Base-by-base conservation (phyloP, 495 filamentous ascomycete genomes). In the Lophiotrema nucula region DNA sequence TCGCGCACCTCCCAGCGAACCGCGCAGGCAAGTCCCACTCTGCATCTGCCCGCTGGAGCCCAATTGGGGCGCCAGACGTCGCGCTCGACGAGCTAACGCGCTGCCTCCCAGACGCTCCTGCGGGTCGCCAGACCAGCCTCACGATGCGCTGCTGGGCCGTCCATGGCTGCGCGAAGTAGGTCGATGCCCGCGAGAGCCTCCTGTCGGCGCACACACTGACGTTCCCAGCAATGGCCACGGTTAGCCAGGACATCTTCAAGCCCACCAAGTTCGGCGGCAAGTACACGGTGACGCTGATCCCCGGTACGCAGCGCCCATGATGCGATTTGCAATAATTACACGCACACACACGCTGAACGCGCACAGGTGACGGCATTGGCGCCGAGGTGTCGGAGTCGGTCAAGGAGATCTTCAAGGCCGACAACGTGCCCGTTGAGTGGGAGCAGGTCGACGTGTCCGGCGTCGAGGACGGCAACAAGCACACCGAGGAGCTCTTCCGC, bases 221-320 rank as follows among this genome's bases (percentile, higher is more conserved):
- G 44, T 45, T 24, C 59, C 59, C 51, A 72, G 70, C 67, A 27
- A 68, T 71, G 67, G 90, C 91, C 60, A 92, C 85, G 37, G 77
- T 95, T 53, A 83, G 88, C 74, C 82, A 85, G 63, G 91, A 96
- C 70, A 88, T 95, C 71, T 95, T 96, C 83, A 93, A 95, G 81
- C 93, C 93, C 53, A 96, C 93, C 69, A 98, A 97, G 77, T 97
- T 92, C 77, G 93, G 93, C 66, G 91, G 93, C 73, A 98, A 97
- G 79, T 97, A 97, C 83, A 97, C 95, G 16, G 92, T 96, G 65
- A 97, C 95, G 49, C 82, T 98, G 59, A 97, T 98, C 73, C 93
- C 93, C 66, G 92, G 85, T 88, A 80, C 63, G 75, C 51, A 64
- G 43, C 38, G 62, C 43, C 21, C 16, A 48, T 35, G 6, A 45